Evolutionary conservation across 495 filamentous ascomycete species (phyloP).

Genomic region (Neurospora sp.): DNA sequence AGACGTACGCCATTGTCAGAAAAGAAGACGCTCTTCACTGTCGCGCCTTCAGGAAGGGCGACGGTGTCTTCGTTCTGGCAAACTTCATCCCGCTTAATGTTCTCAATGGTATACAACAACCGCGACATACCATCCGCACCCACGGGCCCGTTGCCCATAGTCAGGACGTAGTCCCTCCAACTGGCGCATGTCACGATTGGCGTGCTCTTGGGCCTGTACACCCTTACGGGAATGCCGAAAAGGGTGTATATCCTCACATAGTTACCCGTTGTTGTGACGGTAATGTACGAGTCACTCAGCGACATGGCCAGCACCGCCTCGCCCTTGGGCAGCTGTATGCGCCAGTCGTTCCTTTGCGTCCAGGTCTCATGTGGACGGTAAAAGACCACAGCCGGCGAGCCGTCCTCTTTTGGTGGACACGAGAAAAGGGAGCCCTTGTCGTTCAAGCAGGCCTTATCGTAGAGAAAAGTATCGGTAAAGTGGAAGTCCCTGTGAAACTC

Average conservation of each 20-base stretch:
- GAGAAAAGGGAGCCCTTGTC: slow-evolving; percentile 83
- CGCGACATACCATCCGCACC: slow-evolving; percentile 63
- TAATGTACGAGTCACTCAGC: slow-evolving; percentile 83
- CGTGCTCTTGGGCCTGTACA: slow-evolving; percentile 82
- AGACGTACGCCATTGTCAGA: slow-evolving; percentile 55
- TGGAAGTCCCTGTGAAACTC: slow-evolving; percentile 89
- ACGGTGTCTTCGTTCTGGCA: slow-evolving; percentile 88
- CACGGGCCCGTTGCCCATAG: slow-evolving; percentile 83
- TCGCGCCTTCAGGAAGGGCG: slow-evolving; percentile 61
- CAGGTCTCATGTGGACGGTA: slow-evolving; percentile 96
- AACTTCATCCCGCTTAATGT: slow-evolving; percentile 85
- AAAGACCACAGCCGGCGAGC: slow-evolving; percentile 70
- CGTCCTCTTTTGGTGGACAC: slow-evolving; percentile 55
- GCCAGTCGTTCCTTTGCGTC: slow-evolving; percentile 86
- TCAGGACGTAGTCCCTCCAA: slow-evolving; percentile 89
- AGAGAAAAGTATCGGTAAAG: slow-evolving; percentile 89
- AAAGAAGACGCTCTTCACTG: slow-evolving; percentile 78
- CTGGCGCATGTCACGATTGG: slow-evolving; percentile 86
- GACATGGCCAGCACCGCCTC: slow-evolving; percentile 80
- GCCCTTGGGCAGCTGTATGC: slow-evolving; percentile 67
- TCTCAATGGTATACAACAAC: slow-evolving; percentile 81
- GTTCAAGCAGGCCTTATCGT: slow-evolving; percentile 87
- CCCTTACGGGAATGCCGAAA: slow-evolving; percentile 77
- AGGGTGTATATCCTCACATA: slow-evolving; percentile 91
- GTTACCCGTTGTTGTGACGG: slow-evolving; percentile 70